These are phyloP conservation scores for Trichosporon sp. DNA, from an alignment of 1,284 basidiomycete genomes.

Conservation along the genomic window DNA sequence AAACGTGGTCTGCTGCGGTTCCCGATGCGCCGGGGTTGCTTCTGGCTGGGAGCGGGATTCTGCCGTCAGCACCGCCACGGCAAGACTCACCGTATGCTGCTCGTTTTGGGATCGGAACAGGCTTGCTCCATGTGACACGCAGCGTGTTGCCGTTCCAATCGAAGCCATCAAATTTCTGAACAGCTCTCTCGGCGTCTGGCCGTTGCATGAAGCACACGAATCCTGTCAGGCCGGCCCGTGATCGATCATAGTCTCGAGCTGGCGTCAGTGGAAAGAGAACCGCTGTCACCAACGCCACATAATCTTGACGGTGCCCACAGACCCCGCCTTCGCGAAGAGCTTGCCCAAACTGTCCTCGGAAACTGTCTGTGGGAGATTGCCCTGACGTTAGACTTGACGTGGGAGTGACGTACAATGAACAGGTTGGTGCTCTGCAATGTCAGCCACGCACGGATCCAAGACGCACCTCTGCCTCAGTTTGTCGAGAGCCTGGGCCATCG, in stretches of 20 bases:
- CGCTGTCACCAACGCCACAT: constrained; percentile 74
- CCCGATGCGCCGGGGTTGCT: constrained; percentile 5
- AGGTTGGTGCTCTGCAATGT: constrained; percentile 76
- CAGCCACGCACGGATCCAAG: not conserved
- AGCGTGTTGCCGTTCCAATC: constrained; percentile 85
- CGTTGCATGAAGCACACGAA: constrained; percentile 96
- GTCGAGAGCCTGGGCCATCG: constrained; percentile 21
- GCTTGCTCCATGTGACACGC: constrained; percentile 91
- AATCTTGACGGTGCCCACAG: constrained; percentile 64
- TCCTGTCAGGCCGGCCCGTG: constrained; percentile 73
- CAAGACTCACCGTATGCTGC: constrained; percentile 67
- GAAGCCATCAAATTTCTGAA: constrained; percentile 80
- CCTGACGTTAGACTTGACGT: constrained; percentile 22
- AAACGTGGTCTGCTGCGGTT: not conserved
- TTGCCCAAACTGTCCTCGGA: constrained; percentile 76
- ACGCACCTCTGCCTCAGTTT: constrained; percentile 34
- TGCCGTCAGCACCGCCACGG: constrained; percentile 35
- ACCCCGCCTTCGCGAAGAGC: constrained; percentile 67
- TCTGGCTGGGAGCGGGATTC: not conserved
- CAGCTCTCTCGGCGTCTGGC: constrained; percentile 78
- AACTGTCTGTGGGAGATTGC: constrained; percentile 74
- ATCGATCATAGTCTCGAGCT: constrained; percentile 40
- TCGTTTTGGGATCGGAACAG: constrained; percentile 74
- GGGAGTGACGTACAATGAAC: constrained; percentile 62
- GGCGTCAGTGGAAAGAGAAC: constrained; percentile 23